A percentile compares a stretch with the other conserved stretches of the same genome.
Evolutionary conservation across 108 stramenopile species (phyloP).

Genomic region (Nannochloropsis salina): DNA sequence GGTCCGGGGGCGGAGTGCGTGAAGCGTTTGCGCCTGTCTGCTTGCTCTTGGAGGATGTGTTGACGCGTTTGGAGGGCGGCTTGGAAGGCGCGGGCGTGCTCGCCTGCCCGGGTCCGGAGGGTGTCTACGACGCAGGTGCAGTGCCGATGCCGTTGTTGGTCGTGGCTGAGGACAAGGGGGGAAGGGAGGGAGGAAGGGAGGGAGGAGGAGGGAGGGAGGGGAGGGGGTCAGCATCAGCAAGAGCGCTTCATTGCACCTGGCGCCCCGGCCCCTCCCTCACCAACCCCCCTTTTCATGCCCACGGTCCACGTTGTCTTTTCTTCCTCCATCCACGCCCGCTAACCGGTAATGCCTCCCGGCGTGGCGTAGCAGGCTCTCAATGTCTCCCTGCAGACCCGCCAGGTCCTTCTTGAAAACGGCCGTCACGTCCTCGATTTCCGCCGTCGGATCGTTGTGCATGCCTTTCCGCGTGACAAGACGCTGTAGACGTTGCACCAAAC

Average conservation of each 20-base stretch:
- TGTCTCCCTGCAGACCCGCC: background rate
- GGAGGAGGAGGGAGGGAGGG: too few relatives aligned
- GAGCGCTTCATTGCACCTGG: too few relatives aligned
- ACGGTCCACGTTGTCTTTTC: background rate
- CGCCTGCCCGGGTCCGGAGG: background rate
- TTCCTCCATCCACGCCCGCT: background rate
- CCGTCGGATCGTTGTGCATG: constrained; percentile 3
- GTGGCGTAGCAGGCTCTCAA: background rate
- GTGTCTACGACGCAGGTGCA: constrained; percentile 7
- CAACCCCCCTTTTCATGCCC: too few relatives aligned
- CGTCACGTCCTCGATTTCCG: constrained; percentile 17
- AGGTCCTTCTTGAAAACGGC: constrained; percentile 12
- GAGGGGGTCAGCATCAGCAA: too few relatives aligned
- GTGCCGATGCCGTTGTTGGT: background rate
- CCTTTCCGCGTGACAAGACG: constrained; percentile 11
- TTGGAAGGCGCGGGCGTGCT: constrained; percentile 9
- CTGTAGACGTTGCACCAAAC: background rate
- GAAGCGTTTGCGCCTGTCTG: background rate
- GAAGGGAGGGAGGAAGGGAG: too few relatives aligned
- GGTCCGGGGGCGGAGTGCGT: background rate
- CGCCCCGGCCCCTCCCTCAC: too few relatives aligned
- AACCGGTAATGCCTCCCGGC: background rate
- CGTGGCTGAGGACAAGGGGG: background rate
- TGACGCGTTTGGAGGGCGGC: background rate
- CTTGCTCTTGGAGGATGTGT: background rate